A percentile compares a stretch with the other conserved stretches of the same genome.
These are phyloP conservation scores for Kodamaea sagamina DNA, from an alignment of 805 yeast genomes.

Conservation along the genomic window DNA sequence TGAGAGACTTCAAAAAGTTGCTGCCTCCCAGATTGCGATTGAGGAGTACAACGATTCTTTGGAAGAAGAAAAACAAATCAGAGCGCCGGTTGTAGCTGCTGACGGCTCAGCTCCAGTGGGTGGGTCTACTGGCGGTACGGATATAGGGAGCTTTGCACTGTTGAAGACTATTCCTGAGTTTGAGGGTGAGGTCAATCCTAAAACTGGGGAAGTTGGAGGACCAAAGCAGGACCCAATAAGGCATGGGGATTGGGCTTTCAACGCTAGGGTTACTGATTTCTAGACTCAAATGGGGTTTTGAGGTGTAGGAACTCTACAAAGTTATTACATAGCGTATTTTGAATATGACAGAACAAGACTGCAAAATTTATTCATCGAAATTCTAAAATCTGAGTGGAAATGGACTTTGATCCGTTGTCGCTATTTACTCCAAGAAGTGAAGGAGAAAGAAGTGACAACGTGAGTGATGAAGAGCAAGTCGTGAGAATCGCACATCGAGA, in stretches of 20 bases:
- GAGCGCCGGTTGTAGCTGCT: conserved; percentile 16
- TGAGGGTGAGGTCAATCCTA: conserved; percentile 91
- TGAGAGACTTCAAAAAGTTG: conserved; percentile 79
- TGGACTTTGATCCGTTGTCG: conserved; percentile 46
- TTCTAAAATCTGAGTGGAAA: conserved; percentile 12
- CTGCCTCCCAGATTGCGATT: conserved; percentile 74
- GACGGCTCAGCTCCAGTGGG: conserved; percentile 23
- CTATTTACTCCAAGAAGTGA: conserved; percentile 33
- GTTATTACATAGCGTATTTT: too few species aligned
- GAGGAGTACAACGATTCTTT: conserved; percentile 65
- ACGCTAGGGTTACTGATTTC: conserved; percentile 96
- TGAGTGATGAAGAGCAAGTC: not conserved
- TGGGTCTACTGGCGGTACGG: conserved; percentile 29
- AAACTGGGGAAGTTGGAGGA: conserved; percentile 94
- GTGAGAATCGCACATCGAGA: not conserved
- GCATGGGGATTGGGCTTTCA: conserved; percentile 91
- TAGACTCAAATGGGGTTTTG: conserved; percentile 28
- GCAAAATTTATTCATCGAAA: not conserved
- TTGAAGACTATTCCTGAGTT: conserved; percentile 88
- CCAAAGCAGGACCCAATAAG: conserved; percentile 96
- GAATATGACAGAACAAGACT: too few species aligned
- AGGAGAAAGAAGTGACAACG: conserved; percentile 6
- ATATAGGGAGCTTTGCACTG: conserved; percentile 63
- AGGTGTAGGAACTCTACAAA: too few species aligned
- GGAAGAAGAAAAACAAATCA: conserved; percentile 19